These are phyloP conservation scores for Ophiostoma himal-ulmi DNA, from an alignment of 2,329 filamentous ascomycete genomes.

Conservation along the genomic window DNA sequence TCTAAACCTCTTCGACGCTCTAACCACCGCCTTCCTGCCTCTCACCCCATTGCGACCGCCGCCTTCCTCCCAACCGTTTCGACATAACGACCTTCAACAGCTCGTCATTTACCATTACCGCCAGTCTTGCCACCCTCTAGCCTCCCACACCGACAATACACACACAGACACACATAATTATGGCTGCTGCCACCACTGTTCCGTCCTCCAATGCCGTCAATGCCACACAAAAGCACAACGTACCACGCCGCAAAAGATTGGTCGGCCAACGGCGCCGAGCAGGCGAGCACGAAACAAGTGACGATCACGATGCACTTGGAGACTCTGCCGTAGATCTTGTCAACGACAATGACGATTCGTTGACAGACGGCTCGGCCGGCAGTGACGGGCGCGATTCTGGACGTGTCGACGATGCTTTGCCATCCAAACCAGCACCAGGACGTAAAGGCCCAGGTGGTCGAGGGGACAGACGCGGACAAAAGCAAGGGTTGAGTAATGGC, in stretches of 20 bases:
- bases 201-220: conserved; percentile 18
- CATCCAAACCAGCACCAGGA: conserved; percentile 41
- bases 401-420: conserved; percentile 50
- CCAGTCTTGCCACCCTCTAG: neutral
- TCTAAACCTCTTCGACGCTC: neutral
- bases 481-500: neutral
- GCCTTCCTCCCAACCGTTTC: neutral
- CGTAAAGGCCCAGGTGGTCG: neutral
- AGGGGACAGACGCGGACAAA: neutral
- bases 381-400: conserved; percentile 57
- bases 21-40: neutral
- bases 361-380: conserved; percentile 57
- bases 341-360: conserved; percentile 62
- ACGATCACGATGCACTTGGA: conserved; percentile 50
- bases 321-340: conserved; percentile 41
- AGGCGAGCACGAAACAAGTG: conserved; percentile 62
- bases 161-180: conserved; percentile 13
- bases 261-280: conserved; percentile 63
- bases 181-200: conserved; percentile 22
- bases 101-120: neutral
- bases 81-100: neutral
- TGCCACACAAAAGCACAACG: conserved; percentile 21
- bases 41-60: neutral
- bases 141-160: neutral
- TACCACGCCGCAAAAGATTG: conserved; percentile 55